phyloP scores from a whole-genome alignment of 2,329 filamentous ascomycete species.

The Ceratocystis eucalypticola region DNA sequence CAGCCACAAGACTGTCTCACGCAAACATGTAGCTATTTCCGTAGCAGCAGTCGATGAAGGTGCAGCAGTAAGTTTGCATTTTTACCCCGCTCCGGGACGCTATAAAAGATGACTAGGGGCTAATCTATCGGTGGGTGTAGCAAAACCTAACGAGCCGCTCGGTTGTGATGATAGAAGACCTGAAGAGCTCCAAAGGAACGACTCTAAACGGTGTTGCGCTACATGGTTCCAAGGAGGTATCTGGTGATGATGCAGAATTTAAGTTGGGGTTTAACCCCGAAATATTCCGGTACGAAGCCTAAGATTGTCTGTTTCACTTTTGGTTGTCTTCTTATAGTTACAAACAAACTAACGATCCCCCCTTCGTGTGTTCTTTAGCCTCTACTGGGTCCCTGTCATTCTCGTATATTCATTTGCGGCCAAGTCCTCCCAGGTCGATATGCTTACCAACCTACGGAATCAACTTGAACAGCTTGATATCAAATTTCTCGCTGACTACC shows the following conservation, averaged over 20 bases:
- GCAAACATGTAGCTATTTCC: slow-evolving; percentile 71
- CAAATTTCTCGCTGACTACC: slow-evolving; percentile 65
- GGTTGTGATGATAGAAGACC: slow-evolving; percentile 59
- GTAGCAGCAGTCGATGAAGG: slow-evolving; percentile 52
- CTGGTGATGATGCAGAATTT: slow-evolving; percentile 46
- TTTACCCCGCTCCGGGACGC: no score
- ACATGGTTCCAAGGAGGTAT: slow-evolving; percentile 45
- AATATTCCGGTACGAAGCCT: slow-evolving; percentile 39
- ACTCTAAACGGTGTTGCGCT: slow-evolving; percentile 59
- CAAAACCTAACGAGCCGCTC: slow-evolving; percentile 53
- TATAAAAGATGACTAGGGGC: no score
- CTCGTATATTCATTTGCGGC: slow-evolving; percentile 66
- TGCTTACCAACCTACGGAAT: slow-evolving; percentile 46
- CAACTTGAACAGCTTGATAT: slow-evolving; percentile 75
- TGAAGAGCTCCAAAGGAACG: slow-evolving; percentile 75
- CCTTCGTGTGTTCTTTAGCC: slow-evolving; percentile 31
- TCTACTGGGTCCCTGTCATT: slow-evolving; percentile 69
- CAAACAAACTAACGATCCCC: slow-evolving; percentile 17
- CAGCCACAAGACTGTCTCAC: slow-evolving; percentile 69
- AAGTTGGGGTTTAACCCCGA: slow-evolving; percentile 57
- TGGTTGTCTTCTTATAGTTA: no score
- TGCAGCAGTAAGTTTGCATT: slow-evolving; percentile 43
- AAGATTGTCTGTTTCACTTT: neutral
- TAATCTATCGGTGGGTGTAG: slow-evolving; percentile 26
- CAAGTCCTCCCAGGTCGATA: slow-evolving; percentile 54